Evolutionary conservation across 2,329 filamentous ascomycete genomes (phyloP).

Genomic region (Dactylonectria estremocensis): DNA sequence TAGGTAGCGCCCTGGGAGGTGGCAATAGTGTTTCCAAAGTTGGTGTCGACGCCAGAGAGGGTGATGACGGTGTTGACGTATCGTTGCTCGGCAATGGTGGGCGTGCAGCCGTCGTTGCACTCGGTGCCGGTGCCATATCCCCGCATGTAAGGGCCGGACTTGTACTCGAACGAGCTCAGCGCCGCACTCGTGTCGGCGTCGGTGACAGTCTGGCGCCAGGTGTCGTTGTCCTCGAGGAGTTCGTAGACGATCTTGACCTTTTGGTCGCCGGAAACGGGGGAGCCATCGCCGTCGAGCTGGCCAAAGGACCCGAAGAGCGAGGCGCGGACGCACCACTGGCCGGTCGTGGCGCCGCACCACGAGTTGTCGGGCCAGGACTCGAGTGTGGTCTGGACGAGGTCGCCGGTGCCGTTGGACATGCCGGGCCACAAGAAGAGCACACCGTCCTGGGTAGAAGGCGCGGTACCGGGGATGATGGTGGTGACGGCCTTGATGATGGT

Average conservation of each 20-base stretch:
- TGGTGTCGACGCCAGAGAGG: constrained; percentile 32
- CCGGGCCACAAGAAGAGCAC: constrained; percentile 39
- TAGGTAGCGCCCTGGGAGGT: constrained; percentile 37
- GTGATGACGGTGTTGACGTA: constrained; percentile 41
- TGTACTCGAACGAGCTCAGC: constrained; percentile 37
- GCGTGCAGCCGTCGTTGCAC: constrained; percentile 37
- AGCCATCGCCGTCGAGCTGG: constrained; percentile 33
- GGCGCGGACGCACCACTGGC: constrained; percentile 40
- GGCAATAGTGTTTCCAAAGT: constrained; percentile 38
- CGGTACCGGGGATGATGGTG: constrained; percentile 35
- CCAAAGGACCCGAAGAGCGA: constrained; percentile 41
- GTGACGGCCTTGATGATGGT: constrained; percentile 44
- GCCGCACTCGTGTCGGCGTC: constrained; percentile 36
- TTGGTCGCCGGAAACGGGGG: constrained; percentile 35
- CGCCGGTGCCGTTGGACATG: constrained; percentile 42
- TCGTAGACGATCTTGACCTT: constrained; percentile 42
- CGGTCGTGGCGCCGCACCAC: constrained; percentile 37
- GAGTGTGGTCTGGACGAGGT: constrained; percentile 40
- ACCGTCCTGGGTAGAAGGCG: constrained; percentile 36
- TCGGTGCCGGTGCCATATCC: constrained; percentile 42
- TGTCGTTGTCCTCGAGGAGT: constrained; percentile 40
- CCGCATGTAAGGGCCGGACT: constrained; percentile 39
- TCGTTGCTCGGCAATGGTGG: constrained; percentile 35
- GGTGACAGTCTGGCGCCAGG: constrained; percentile 38
- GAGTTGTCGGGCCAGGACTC: constrained; percentile 42